A percentile compares a stretch with the other conserved stretches of the same genome.
These are phyloP conservation scores for Spergularia marina DNA, from an alignment of 148 eudicot species.

Conservation along the genomic window DNA sequence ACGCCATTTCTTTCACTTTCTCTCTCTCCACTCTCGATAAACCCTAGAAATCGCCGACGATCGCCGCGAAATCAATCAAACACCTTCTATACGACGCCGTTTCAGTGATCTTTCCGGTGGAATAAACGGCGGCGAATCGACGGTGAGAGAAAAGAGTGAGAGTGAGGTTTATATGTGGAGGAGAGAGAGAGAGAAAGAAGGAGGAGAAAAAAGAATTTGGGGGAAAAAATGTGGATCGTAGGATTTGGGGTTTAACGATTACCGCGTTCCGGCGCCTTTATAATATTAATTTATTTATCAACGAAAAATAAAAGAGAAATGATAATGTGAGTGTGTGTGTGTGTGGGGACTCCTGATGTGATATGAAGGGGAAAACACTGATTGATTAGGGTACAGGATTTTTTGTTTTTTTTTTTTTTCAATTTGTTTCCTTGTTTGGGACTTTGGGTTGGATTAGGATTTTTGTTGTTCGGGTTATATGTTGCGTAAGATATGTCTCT, in stretches of 20 bases:
- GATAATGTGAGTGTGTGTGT: too few relatives aligned
- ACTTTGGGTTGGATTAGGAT: too few relatives aligned
- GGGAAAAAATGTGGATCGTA: background rate
- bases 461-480: too few relatives aligned
- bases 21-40: background rate
- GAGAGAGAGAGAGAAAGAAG: background rate
- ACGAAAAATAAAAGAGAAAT: too few relatives aligned
- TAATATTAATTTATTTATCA: too few relatives aligned
- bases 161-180: background rate
- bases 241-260: background rate
- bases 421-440: too few relatives aligned
- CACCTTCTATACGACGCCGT: background rate
- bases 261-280: conserved; percentile 25
- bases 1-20: conserved; percentile 48
- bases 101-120: background rate
- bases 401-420: too few relatives aligned
- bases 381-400: too few relatives aligned
- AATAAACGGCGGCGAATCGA: background rate
- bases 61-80: background rate
- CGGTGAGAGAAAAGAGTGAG: background rate
- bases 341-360: too few relatives aligned
- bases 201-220: background rate
- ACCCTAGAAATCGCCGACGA: conserved; percentile 7
- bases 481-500: too few relatives aligned
- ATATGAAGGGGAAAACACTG: too few relatives aligned